Conservation (phyloP, 108 stramenopile genomes). For the Discostella pseudostelligera region DNA sequence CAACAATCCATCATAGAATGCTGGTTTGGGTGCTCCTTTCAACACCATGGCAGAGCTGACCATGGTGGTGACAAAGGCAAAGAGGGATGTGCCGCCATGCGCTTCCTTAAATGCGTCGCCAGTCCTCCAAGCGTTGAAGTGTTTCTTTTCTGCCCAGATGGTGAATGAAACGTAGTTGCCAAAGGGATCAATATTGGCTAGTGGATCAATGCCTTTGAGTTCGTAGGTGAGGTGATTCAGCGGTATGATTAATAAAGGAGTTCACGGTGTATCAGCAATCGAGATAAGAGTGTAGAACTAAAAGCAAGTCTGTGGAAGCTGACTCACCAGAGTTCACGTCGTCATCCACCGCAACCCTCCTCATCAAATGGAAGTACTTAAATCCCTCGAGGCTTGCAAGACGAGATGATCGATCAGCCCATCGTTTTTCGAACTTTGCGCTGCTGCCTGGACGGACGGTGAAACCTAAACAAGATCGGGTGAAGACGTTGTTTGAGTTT, state of each 20-base stretch:
- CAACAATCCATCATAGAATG: slow-evolving; percentile 82
- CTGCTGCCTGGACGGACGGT: slow-evolving; percentile 69
- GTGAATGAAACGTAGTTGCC: slow-evolving; percentile 86
- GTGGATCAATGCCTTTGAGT: slow-evolving; percentile 46
- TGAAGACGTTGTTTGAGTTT: too few species aligned
- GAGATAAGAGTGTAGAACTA: not conserved
- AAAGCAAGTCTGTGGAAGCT: not conserved
- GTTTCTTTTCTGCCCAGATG: slow-evolving; percentile 82
- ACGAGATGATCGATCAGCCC: slow-evolving; percentile 81
- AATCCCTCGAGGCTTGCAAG: slow-evolving; percentile 82
- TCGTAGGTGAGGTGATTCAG: too few species aligned
- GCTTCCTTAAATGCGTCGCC: slow-evolving; percentile 93
- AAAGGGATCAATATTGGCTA: slow-evolving; percentile 24
- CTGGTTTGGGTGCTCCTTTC: slow-evolving; percentile 72
- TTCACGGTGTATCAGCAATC: too few species aligned
- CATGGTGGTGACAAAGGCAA: slow-evolving; percentile 81
- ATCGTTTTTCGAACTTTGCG: slow-evolving; percentile 85
- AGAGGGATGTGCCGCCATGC: slow-evolving; percentile 77
- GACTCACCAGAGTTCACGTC: slow-evolving; percentile 35
- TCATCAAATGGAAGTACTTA: slow-evolving; percentile 86
- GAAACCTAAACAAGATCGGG: slow-evolving; percentile 38
- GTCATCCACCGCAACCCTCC: slow-evolving; percentile 57
- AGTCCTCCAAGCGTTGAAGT: slow-evolving; percentile 78
- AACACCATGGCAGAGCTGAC: slow-evolving; percentile 68
- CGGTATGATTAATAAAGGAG: not conserved